Base-by-base conservation (phyloP, 139 green algal genomes). In the Marvania coccoides region DNA sequence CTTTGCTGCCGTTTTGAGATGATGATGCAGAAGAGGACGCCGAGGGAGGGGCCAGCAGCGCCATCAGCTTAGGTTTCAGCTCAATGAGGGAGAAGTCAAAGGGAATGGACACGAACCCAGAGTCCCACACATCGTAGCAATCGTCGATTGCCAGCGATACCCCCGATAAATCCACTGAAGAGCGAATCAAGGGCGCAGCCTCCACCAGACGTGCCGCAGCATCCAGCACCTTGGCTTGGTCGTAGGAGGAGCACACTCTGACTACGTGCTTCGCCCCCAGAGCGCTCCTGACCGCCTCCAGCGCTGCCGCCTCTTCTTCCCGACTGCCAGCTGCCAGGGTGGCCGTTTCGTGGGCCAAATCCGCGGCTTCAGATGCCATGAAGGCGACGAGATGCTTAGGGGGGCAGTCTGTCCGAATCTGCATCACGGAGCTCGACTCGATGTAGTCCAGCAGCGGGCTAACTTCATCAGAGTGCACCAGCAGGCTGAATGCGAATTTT, bases 51-150 rank as follows among this genome's bases (percentile, higher is more conserved):
- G 36, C 54, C 47, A 84, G 76, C 65, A 90, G 67, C 37, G 76
- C 80, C 34, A 68, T 67, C 24, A 90, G 65, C 60, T 81, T 79
- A 5, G 67, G 71, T 33, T 83, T 67, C 10, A 91, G 77, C 61
- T 89, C 83, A 4, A 65, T 55, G 6, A 88, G 9, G 1, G 48
- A 45, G 61, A 96, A 97, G 70, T 95, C 81, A 72, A 91, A 90
- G 12, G 90, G 90, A 35, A 97, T 91, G 14, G 88, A 95, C 38
- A 97, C 91, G 71, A 95, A 91, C 28, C 90, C 90, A 23, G 76
- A 90, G 61, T 91, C 90, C 90, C 90, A 96, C n/a, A 91, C 82
- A 76, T 96, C 85, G 63, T 96, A 97, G 70, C 85, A 89, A 67
- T 95, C 89, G 67, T 97, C 90, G 4, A 97, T 88, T 1, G 89